Evolutionary conservation across 148 eudicot genomes (phyloP).

Genomic region (Chenopodium quinoa): DNA sequence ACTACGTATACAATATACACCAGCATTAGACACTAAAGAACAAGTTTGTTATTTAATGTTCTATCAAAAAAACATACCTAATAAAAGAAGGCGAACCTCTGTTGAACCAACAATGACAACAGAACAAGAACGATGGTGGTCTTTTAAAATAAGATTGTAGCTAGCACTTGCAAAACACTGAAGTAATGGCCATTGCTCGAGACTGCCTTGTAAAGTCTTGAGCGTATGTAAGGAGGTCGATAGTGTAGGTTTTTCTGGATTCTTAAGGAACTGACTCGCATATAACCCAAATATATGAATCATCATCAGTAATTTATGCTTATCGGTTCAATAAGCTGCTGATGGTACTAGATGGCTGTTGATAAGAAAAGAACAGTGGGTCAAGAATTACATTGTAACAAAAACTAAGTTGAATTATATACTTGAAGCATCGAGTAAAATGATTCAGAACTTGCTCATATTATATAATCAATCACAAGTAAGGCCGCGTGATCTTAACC

Average conservation of each 20-base stretch:
- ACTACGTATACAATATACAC: too few relatives aligned
- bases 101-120: background rate
- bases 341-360: background rate
- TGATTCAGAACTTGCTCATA: background rate
- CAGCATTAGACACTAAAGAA: background rate
- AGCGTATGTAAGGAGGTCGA: background rate
- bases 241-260: background rate
- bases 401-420: too few relatives aligned
- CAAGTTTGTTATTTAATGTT: background rate
- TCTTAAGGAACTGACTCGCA: background rate
- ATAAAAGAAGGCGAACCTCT: background rate
- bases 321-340: background rate
- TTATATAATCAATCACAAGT: too few relatives aligned
- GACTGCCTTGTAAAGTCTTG: too few relatives aligned
- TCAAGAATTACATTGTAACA: background rate
- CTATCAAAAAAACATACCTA: background rate
- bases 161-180: too few relatives aligned
- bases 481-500: too few relatives aligned
- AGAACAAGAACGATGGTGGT: too few relatives aligned
- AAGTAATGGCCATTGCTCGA: too few relatives aligned
- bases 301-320: background rate
- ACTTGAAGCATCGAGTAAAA: too few relatives aligned
- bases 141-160: too few relatives aligned
- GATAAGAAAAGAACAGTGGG: background rate
- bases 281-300: background rate